Percentiles rank a stretch among this genome's conserved stretches.
These are phyloP conservation scores for Xylaria grammica DNA, from an alignment of 495 filamentous ascomycete species.

Conservation along the genomic window DNA sequence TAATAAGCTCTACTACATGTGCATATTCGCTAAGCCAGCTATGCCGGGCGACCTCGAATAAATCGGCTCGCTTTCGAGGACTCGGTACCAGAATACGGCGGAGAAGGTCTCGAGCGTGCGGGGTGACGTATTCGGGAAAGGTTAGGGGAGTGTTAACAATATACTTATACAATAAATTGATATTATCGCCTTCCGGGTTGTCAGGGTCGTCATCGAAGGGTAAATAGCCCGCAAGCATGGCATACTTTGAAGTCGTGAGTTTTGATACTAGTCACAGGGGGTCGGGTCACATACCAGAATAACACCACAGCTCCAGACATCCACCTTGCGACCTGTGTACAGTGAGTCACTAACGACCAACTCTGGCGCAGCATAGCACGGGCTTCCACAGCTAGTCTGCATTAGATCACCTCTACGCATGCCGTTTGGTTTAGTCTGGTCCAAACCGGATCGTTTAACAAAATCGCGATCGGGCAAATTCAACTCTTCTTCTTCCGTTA, in stretches of 20 bases:
- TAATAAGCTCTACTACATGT: slow-evolving; percentile 93
- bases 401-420: slow-evolving; percentile 74
- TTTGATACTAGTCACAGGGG: neutral
- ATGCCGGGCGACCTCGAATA: slow-evolving; percentile 97
- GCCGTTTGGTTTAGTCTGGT: slow-evolving; percentile 63
- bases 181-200: slow-evolving; percentile 98
- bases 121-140: slow-evolving; percentile 98
- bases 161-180: slow-evolving; percentile 99
- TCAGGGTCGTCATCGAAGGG: slow-evolving; percentile 99
- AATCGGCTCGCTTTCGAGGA: slow-evolving; percentile 89
- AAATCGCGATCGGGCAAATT: slow-evolving; percentile 83
- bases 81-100: slow-evolving; percentile 95
- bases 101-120: slow-evolving; percentile 91
- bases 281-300: slow-evolving; percentile 76
- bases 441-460: slow-evolving; percentile 77
- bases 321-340: slow-evolving; percentile 96
- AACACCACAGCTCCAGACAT: slow-evolving; percentile 99
- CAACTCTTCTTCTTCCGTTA: slow-evolving; percentile 88
- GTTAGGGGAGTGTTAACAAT: slow-evolving; percentile 97
- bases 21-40: slow-evolving; percentile 98
- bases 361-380: slow-evolving; percentile 96
- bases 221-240: slow-evolving; percentile 98
- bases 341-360: slow-evolving; percentile 96
- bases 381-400: slow-evolving; percentile 83
- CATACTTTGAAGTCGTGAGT: slow-evolving; percentile 69